A percentile compares a stretch with the other conserved stretches of the same genome.
Evolutionary conservation across 2,329 filamentous ascomycete genomes (phyloP).

Genomic region (Xylaria polymorpha): DNA sequence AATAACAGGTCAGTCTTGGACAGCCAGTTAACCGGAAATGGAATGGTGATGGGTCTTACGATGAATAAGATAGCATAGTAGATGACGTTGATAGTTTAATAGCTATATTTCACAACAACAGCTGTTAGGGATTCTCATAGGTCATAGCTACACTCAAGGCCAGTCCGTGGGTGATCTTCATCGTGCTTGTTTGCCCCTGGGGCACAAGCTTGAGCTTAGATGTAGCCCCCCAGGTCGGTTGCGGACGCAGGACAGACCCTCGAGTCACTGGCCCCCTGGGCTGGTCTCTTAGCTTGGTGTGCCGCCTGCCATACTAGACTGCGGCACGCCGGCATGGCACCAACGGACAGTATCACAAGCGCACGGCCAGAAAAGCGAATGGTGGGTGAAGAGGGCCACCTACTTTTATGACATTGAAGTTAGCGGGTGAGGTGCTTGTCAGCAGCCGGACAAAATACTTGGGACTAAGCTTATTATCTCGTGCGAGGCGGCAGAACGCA

Average conservation of each 20-base stretch:
- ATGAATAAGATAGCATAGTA: conserved; percentile 2
- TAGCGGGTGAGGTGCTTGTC: conserved; percentile 33
- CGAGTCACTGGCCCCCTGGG: conserved; percentile 54
- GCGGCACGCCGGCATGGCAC: conserved; percentile 53
- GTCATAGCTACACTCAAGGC: background rate
- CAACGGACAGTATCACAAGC: conserved; percentile 44
- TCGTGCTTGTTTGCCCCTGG: conserved; percentile 19
- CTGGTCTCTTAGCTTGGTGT: conserved; percentile 48
- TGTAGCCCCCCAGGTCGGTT: conserved; percentile 38
- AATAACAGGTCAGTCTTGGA: background rate
- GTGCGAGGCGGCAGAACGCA: conserved; percentile 36
- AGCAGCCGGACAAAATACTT: conserved; percentile 31
- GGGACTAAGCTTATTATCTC: conserved; percentile 40
- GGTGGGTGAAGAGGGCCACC: conserved; percentile 45
- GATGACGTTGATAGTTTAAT: conserved; percentile 7
- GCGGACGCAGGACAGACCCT: conserved; percentile 48
- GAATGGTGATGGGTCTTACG: conserved; percentile 13
- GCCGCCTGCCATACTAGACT: conserved; percentile 52
- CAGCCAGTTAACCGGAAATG: background rate
- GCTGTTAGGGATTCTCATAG: background rate
- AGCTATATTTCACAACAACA: background rate
- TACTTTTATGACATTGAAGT: conserved; percentile 40
- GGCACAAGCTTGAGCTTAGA: conserved; percentile 30
- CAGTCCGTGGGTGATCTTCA: conserved; percentile 17
- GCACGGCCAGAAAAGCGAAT: conserved; percentile 50